Conservation (phyloP, 2,329 filamentous ascomycete species). For the Macrophomina tecta region DNA sequence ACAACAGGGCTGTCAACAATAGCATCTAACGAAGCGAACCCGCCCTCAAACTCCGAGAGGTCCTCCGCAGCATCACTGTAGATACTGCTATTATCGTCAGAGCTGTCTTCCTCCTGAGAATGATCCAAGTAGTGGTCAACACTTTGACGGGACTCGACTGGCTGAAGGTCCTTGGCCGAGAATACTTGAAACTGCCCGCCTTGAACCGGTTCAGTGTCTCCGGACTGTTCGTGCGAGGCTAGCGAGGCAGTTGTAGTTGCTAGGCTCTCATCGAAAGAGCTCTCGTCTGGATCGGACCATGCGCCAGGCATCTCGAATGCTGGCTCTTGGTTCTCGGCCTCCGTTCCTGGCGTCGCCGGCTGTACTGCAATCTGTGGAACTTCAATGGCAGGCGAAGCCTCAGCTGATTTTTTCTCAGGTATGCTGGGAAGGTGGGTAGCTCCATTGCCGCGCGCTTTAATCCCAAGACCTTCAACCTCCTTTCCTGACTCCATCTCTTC, state of each 20-base stretch:
- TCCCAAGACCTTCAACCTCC: not conserved
- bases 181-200: constrained; percentile 8
- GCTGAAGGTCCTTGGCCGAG: constrained; percentile 8
- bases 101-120: constrained; percentile 35
- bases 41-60: constrained; percentile 68
- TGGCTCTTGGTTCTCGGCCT: constrained; percentile 34
- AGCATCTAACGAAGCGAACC: constrained; percentile 75
- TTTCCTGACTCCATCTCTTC: not conserved
- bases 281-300: constrained; percentile 35
- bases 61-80: constrained; percentile 83
- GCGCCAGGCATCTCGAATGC: constrained; percentile 38
- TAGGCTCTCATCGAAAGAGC: constrained; percentile 34
- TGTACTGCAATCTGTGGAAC: constrained; percentile 43
- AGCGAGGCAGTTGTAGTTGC: constrained; percentile 8
- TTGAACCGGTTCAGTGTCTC: not conserved
- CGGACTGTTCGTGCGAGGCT: not conserved
- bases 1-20: constrained; percentile 66
- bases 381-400: constrained; percentile 23
- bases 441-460: not conserved
- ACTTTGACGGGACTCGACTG: constrained; percentile 4
- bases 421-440: constrained; percentile 6
- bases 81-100: constrained; percentile 57
- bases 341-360: constrained; percentile 43
- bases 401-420: constrained; percentile 3
- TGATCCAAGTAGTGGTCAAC: constrained; percentile 12